Conservation (phyloP, 176 grass and related monocot species). For the Avena insularis region DNA sequence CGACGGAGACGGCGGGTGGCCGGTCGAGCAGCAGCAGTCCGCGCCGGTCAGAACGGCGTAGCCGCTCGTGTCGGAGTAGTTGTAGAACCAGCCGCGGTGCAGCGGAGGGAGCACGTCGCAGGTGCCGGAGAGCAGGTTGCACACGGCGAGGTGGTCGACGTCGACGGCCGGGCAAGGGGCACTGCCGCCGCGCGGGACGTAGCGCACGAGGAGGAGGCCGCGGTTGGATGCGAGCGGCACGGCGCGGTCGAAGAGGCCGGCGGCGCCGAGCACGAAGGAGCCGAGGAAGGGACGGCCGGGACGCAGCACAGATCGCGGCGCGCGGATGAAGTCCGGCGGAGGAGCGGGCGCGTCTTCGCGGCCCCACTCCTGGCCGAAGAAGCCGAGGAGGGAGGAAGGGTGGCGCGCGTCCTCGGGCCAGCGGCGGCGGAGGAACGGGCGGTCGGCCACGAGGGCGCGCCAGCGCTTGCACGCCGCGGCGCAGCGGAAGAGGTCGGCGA, state of each 20-base stretch:
- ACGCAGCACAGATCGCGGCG: background rate
- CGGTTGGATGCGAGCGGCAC: background rate
- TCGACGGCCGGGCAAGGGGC: background rate
- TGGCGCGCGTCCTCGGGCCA: conserved; percentile 3
- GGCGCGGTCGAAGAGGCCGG: background rate
- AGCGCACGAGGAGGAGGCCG: conserved; percentile 27
- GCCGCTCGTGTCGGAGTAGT: background rate
- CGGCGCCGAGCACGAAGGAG: conserved; percentile 20
- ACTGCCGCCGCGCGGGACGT: background rate
- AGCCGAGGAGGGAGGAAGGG: background rate
- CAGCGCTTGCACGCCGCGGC: conserved; percentile 23
- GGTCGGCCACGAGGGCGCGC: background rate
- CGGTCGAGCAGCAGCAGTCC: background rate
- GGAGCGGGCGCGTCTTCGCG: background rate
- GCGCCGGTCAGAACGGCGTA: background rate
- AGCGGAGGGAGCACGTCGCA: conserved; percentile 10
- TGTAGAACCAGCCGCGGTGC: background rate
- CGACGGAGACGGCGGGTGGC: background rate
- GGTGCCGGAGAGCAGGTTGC: background rate
- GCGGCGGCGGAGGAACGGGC: background rate
- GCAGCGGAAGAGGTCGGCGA: conserved; percentile 19
- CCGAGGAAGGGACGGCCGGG: background rate
- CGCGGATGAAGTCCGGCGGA: background rate
- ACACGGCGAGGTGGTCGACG: conserved; percentile 12
- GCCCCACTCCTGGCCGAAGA: background rate